A percentile compares a stretch with the other conserved stretches of the same genome.
phyloP scores from a whole-genome alignment of 2,329 filamentous ascomycete species.

The Ascochyta rabiei region DNA sequence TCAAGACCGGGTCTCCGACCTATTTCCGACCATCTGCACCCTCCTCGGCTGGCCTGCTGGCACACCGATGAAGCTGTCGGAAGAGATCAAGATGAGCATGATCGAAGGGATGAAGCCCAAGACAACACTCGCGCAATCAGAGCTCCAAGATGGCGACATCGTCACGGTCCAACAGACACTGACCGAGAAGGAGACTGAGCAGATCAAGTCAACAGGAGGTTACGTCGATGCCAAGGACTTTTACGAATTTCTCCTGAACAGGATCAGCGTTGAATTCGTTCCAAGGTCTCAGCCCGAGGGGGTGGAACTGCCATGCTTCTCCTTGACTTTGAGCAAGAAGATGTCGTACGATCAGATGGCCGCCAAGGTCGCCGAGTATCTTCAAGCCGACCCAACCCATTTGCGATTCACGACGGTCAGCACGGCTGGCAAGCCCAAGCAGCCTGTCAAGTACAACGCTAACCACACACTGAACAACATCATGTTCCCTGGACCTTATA shows the following conservation, averaged over 20 bases:
- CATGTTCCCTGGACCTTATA: slow-evolving; percentile 72
- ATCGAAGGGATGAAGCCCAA: slow-evolving; percentile 94
- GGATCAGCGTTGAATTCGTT: slow-evolving; percentile 77
- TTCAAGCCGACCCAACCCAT: slow-evolving; percentile 82
- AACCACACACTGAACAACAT: slow-evolving; percentile 79
- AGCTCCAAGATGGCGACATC: slow-evolving; percentile 96
- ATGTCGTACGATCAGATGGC: slow-evolving; percentile 88
- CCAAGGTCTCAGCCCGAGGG: slow-evolving; percentile 62
- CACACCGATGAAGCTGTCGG: slow-evolving; percentile 75
- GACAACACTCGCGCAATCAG: slow-evolving; percentile 84
- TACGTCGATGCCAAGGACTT: slow-evolving; percentile 78
- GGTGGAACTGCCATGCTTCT: slow-evolving; percentile 70
- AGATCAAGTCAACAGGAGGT: slow-evolving; percentile 48
- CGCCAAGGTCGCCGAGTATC: slow-evolving; percentile 77
- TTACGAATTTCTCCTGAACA: slow-evolving; percentile 92
- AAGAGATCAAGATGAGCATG: slow-evolving; percentile 98
- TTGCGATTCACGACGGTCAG: slow-evolving; percentile 91
- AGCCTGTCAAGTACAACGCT: slow-evolving; percentile 73
- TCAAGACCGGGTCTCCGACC: slow-evolving; percentile 84
- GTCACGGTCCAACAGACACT: slow-evolving; percentile 84
- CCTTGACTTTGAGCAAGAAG: slow-evolving; percentile 81
- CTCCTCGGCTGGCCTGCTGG: slow-evolving; percentile 87
- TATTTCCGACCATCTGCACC: slow-evolving; percentile 76
- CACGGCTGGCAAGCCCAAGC: slow-evolving; percentile 77
- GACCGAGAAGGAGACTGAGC: slow-evolving; percentile 53